These are phyloP conservation scores for Gnomoniopsis sp. DNA, from an alignment of 2,329 filamentous ascomycete species.

Conservation along the genomic window DNA sequence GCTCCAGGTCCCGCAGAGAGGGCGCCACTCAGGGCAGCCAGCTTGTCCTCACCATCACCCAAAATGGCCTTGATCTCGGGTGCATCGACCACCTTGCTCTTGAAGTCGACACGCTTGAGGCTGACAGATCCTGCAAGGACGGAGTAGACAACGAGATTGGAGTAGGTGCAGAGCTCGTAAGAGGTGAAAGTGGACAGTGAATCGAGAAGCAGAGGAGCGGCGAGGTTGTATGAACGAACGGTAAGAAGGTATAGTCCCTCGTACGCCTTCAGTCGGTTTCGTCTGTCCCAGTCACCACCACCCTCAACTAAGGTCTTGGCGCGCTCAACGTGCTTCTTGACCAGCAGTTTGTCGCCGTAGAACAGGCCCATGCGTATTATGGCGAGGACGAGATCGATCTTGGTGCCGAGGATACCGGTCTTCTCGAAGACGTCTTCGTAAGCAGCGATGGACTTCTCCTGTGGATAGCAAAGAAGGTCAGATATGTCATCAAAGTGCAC, in stretches of 20 bases:
- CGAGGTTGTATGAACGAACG: constrained; percentile 82
- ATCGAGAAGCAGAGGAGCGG: constrained; percentile 90
- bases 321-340: constrained; percentile 91
- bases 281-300: constrained; percentile 96
- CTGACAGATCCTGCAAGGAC: constrained; percentile 92
- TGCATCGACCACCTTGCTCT: constrained; percentile 96
- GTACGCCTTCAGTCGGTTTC: constrained; percentile 98
- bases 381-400: constrained; percentile 94
- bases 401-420: constrained; percentile 92
- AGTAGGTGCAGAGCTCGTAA: constrained; percentile 98
- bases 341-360: constrained; percentile 87
- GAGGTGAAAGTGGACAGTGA: constrained; percentile 97
- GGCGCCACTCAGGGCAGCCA: constrained; percentile 76
- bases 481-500: no score
- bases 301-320: constrained; percentile 88
- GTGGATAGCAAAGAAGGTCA: constrained; percentile 8
- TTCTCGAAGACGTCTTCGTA: constrained; percentile 95
- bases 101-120: constrained; percentile 96
- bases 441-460: constrained; percentile 91
- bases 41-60: constrained; percentile 82
- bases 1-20: constrained; percentile 77
- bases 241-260: constrained; percentile 92
- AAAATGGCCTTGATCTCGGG: constrained; percentile 98
- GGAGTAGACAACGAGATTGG: constrained; percentile 88
- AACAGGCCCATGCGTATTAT: constrained; percentile 95